Evolutionary conservation across 768 basidiomycete species (phyloP).

Genomic region (Astraeus odoratus): DNA sequence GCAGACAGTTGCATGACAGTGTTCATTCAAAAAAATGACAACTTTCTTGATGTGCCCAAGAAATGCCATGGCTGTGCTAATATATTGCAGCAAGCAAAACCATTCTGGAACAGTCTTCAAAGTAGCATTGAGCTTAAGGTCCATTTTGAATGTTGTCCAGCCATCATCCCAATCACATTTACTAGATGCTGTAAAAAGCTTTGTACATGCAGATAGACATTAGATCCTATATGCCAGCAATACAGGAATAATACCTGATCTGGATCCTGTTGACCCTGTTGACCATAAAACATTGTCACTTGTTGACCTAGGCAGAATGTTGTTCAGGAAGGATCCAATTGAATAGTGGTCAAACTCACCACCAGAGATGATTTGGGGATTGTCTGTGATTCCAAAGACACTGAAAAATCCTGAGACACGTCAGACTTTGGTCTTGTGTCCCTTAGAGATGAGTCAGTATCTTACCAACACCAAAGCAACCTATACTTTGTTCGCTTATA

Average conservation of each 20-base stretch:
- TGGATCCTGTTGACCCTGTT: constrained; percentile 2
- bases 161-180: neutral
- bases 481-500: constrained; percentile 46
- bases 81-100: constrained; percentile 42
- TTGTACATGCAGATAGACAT: no score
- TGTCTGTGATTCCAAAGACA: constrained; percentile 23
- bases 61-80: constrained; percentile 43
- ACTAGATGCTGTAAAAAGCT: constrained; percentile 1
- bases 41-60: constrained; percentile 31
- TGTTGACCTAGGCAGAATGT: neutral
- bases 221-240: neutral
- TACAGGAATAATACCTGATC: neutral
- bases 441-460: neutral
- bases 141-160: constrained; percentile 46
- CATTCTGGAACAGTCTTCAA: constrained; percentile 35
- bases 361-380: constrained; percentile 21
- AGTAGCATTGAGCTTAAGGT: constrained; percentile 31
- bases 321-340: no score
- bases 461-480: constrained; percentile 34
- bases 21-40: constrained; percentile 2
- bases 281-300: constrained; percentile 3
- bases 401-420: constrained; percentile 19
- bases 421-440: neutral
- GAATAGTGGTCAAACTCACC: constrained; percentile 2
- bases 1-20: neutral